These are phyloP conservation scores for Dioscorea alata DNA, from an alignment of 106 monocot genomes.

Conservation along the genomic window DNA sequence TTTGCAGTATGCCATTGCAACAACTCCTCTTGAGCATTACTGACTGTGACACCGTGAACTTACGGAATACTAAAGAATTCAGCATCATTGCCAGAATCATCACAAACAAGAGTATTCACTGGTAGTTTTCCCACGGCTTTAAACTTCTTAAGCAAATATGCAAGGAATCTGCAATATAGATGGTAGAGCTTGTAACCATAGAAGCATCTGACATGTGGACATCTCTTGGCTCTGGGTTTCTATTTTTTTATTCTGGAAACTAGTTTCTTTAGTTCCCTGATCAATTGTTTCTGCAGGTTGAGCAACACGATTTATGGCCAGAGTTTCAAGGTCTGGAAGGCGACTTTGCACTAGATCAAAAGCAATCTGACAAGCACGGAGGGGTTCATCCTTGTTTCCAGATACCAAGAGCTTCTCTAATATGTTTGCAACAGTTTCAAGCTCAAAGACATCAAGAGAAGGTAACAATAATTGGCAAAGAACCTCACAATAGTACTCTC, in stretches of 20 bases:
- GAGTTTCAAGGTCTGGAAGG: slow-evolving; percentile 25
- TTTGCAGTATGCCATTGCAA: slow-evolving; percentile 79
- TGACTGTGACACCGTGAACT: slow-evolving; percentile 92
- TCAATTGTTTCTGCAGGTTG: slow-evolving; percentile 15
- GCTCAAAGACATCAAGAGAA: slow-evolving; percentile 90
- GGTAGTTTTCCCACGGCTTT: slow-evolving; percentile 43
- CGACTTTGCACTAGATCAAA: slow-evolving; percentile 83
- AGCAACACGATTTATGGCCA: slow-evolving; percentile 4
- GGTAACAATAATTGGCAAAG: slow-evolving; percentile 87
- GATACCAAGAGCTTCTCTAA: slow-evolving; percentile 79
- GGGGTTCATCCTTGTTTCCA: slow-evolving; percentile 80
- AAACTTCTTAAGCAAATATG: slow-evolving; percentile 78
- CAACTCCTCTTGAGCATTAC: slow-evolving; percentile 92
- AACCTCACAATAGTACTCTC: slow-evolving; percentile 95
- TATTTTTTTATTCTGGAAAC: slow-evolving; percentile 23
- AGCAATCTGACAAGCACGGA: slow-evolving; percentile 89
- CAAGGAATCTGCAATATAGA: slow-evolving; percentile 48
- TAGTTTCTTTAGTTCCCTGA: slow-evolving; percentile 9
- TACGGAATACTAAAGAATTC: slow-evolving; percentile 81
- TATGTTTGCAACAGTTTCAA: slow-evolving; percentile 67
- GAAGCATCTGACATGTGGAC: slow-evolving; percentile 33
- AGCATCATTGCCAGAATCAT: slow-evolving; percentile 95
- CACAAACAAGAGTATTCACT: slow-evolving; percentile 79
- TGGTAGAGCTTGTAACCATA: slow-evolving; percentile 27
- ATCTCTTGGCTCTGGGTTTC: slow-evolving; percentile 24